Evolutionary conservation across 2,329 filamentous ascomycete species (phyloP), one percentile per base, ranked within the genome.

Genomic region (Colletotrichum somersetense): DNA sequence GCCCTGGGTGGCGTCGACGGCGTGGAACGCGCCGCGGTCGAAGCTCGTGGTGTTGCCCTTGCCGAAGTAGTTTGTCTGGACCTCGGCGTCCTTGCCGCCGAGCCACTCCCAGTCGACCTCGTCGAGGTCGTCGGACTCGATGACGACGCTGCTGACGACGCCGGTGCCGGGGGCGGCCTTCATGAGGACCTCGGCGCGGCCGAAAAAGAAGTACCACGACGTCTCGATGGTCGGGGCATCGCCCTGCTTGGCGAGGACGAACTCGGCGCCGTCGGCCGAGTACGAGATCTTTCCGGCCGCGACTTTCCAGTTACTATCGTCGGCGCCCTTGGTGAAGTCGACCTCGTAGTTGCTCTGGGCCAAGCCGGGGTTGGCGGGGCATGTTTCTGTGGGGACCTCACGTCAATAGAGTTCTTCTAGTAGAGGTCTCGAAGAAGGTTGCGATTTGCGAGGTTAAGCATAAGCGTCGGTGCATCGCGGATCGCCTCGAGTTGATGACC

Each of bases 61-160:
- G 80, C 90, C 89, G 79, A 92, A 93, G 83, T 96, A 97, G 83
- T 97, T 97, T 77, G 89, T 91, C 81, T 97, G 94, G 4, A 94
- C 93, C 76, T 94, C 85, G n/a, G 82, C 81, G 65, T 87, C 82
- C 74, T 91, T 87, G 58, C 89, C 90, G 61, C 94, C 93, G 33
- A 96, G 85, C 90, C 91, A 95, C 79, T 96, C 93, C 89, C 91
- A 94, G 78, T 96, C 93, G 73, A 96, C 94, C 83, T 96, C 93
- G 78, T 96, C 93, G 38, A 95, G 84, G 75, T 89, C 87, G 77
- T 95, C 92, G 0, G 92, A 95, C 80, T 94, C 91, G 71, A 96
- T 81, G 23, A 96, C 91, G 8, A 91, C 86, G 72, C 91, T 93
- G 81, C 92, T 95, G 72, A 96, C 91, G 72, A 96, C 93, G 57